A percentile compares a stretch with the other conserved stretches of the same genome.
These are phyloP conservation scores for Cinnamomum micranthum DNA, from an alignment of 164 flowering plant genomes.

Conservation along the genomic window DNA sequence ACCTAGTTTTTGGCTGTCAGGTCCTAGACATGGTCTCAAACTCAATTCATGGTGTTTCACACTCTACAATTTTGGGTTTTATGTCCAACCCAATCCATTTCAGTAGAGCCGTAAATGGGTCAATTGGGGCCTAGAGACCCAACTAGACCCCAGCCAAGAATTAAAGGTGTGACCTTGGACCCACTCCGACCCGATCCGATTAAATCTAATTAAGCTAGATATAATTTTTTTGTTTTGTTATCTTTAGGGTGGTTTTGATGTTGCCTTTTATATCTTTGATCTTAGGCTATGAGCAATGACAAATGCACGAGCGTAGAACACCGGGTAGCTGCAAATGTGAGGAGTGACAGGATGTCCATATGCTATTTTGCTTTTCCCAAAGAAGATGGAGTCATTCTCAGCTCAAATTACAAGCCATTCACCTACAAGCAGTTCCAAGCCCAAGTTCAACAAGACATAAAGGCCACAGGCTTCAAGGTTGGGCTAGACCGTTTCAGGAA, in stretches of 20 bases:
- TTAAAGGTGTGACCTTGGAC: background rate
- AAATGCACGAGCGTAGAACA: constrained; percentile 57
- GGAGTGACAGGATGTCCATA: constrained; percentile 50
- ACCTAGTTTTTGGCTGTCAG: too few relatives aligned
- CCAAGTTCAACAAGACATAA: constrained; percentile 49
- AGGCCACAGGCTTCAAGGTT: constrained; percentile 44
- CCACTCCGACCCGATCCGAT: too few relatives aligned
- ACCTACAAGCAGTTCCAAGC: constrained; percentile 53
- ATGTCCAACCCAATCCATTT: too few relatives aligned
- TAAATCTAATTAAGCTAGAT: too few relatives aligned
- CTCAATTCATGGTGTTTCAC: too few relatives aligned
- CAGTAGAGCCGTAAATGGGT: too few relatives aligned
- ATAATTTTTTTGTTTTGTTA: background rate
- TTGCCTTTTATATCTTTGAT: background rate
- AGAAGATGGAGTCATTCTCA: constrained; percentile 35
- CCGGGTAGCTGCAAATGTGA: constrained; percentile 41
- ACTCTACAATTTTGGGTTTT: too few relatives aligned
- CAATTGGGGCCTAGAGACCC: too few relatives aligned
- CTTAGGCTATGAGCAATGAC: constrained; percentile 61
- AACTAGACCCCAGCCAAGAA: background rate
- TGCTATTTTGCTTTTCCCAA: constrained; percentile 70
- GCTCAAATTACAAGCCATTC: constrained; percentile 61
- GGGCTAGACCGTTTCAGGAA: constrained; percentile 40
- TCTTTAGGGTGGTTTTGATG: background rate
- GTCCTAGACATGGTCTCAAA: too few relatives aligned